phyloP scores from a whole-genome alignment of 2,329 filamentous ascomycete genomes.

The Penicillium sp. region DNA sequence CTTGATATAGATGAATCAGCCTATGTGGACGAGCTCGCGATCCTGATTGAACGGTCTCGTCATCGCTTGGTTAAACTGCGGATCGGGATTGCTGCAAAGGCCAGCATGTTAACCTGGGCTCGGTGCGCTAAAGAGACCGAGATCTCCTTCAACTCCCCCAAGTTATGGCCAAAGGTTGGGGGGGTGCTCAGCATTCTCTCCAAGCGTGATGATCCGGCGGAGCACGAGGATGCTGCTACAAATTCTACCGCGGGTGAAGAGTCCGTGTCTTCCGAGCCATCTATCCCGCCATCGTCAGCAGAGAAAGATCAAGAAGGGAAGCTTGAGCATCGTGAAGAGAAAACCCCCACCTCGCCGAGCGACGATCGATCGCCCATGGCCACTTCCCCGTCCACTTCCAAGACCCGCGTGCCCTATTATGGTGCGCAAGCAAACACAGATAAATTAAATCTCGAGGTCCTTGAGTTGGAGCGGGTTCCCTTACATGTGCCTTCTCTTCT shows the following conservation, averaged over 20 bases:
- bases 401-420: slow-evolving; percentile 2
- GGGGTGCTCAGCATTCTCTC: slow-evolving; percentile 37
- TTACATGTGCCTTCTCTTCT: slow-evolving; percentile 72
- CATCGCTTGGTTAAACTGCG: slow-evolving; percentile 68
- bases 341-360: neutral
- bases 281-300: neutral
- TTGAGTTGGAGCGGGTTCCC: slow-evolving; percentile 74
- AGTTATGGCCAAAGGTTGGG: slow-evolving; percentile 34
- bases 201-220: slow-evolving; percentile 4
- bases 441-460: slow-evolving; percentile 64
- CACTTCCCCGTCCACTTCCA: neutral
- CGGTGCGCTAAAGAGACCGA: slow-evolving; percentile 17
- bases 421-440: slow-evolving; percentile 34
- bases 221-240: slow-evolving; percentile 2
- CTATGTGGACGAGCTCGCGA: slow-evolving; percentile 80
- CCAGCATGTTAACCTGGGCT: slow-evolving; percentile 31
- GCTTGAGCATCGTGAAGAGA: neutral
- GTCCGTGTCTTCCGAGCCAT: slow-evolving; percentile 6
- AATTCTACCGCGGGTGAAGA: neutral
- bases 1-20: slow-evolving; percentile 80
- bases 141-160: slow-evolving; percentile 5
- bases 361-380: neutral
- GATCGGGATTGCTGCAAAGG: slow-evolving; percentile 64
- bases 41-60: slow-evolving; percentile 71
- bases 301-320: neutral